phyloP scores from a whole-genome alignment of 495 filamentous ascomycete genomes.

The Neurospora pannonica region DNA sequence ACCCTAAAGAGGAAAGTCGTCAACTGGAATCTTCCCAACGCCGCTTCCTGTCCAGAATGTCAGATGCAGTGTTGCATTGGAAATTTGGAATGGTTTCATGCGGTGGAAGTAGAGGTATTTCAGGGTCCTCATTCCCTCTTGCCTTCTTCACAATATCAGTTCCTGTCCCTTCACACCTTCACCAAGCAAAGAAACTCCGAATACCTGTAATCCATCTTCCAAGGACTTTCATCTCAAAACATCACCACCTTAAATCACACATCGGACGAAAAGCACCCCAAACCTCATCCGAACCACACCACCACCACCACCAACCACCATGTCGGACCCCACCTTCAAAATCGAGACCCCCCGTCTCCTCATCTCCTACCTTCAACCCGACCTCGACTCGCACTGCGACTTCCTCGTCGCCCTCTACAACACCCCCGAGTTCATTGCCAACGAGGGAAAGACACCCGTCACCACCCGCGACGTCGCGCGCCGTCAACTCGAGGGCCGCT shows the following conservation, averaged over 20 bases:
- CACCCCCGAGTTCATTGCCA: conserved; percentile 22
- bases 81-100: background rate
- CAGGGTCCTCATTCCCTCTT: background rate
- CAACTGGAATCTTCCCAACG: background rate
- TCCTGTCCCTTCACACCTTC: background rate
- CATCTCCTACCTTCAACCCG: conserved; percentile 23
- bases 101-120: background rate
- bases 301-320: background rate
- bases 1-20: background rate
- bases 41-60: background rate
- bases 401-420: conserved; percentile 30
- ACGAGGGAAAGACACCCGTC: conserved; percentile 15
- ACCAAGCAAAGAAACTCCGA: background rate
- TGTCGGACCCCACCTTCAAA: conserved; percentile 14
- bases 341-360: conserved; percentile 26
- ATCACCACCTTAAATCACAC: background rate
- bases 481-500: conserved; percentile 10
- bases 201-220: background rate
- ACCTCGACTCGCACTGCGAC: conserved; percentile 19
- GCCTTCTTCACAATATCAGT: background rate
- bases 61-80: background rate
- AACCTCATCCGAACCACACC: background rate
- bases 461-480: conserved; percentile 17
- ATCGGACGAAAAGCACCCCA: background rate
- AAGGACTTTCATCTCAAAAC: background rate